Base-by-base conservation (phyloP, 495 filamentous ascomycete genomes). In the Aspergillus bridgeri region DNA sequence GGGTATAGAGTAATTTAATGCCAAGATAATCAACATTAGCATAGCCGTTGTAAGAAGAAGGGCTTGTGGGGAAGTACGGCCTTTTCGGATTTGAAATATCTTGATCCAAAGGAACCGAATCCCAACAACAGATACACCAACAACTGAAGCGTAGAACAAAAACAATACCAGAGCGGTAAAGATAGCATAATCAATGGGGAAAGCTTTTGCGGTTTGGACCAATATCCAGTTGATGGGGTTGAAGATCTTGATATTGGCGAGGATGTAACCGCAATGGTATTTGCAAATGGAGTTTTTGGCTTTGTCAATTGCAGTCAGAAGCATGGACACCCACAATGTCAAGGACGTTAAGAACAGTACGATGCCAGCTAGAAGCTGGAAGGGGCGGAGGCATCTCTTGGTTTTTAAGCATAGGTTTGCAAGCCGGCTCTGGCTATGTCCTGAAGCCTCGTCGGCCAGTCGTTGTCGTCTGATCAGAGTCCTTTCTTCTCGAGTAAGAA, bases 61-160 rank as follows among this genome's bases (percentile, higher is more conserved):
- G 15, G 92, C 95, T 67, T 98, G 93, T 4, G 94, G 94, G 3
- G 89, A 85, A 0, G 93, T 97, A 65, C 91, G 87, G 44, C 91
- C 89, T 61, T 86, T 89, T 55, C 92, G 83, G 65, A 98, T 89
- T 67, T 88, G 86, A 80, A 97, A 98, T 51, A 98, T 80, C 50
- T 80, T 85, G 58, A 98, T 73, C 95, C 95, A 98, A 48, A 98
- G 80, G 79, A 98, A 96, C 52, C 94, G 86, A 64, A 98, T 96
- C 38, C 94, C 94, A 51, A 98, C 81, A 22, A 82, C 81, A 25
- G 91, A 87, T 43, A 97, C 85, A 45, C 94, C 95, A 23, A 90
- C 83, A 51, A 98, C 84, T 19, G 90, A 91, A 69, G 86, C 85
- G 75, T 78, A 82, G 78, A 98, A 98, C 64, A 98, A 83, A 57